Evolutionary conservation across 2,329 filamentous ascomycete species (phyloP), one percentile per base, ranked within the genome.

Genomic region (Neofusicoccum kwambonambiense): DNA sequence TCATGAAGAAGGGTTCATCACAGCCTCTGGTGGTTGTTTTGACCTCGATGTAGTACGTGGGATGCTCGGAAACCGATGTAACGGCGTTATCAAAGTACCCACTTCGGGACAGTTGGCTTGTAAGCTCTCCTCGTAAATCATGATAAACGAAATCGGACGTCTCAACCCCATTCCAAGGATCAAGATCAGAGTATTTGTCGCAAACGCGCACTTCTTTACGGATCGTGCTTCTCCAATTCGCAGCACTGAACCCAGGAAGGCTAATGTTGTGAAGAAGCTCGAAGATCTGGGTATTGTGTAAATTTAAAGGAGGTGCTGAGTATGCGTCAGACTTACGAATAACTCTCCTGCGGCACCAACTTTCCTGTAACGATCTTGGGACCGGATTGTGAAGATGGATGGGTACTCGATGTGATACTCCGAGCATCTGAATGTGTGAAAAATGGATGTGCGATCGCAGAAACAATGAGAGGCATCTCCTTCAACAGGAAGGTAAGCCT

Each of bases 181-280:
- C 15, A 70, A 85, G 74, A 35, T 77, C 72, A 0, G 70, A 37
- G 66, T 84, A 85, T 0, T 77, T 71, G 1, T 75, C 72, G 65
- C 83, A 80, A 0, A 70, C 66, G 0, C 64, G 74, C 3, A 80
- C 76, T 64, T 78, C 75, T 22, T 73, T 71, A 9, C 82, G 74
- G n/a, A 85, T 82, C 0, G 69, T 82, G 66, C 82, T 85, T 64
- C 75, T 71, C 83, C 84, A 86, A 41, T 84, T 83, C 0, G 69
- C 65, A 1, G 67, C 62, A 1, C 63, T 67, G 52, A 84, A 85
- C 0, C 65, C 68, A 1, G 76, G 72, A 7, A 80, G 68, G 13
- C 69, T 37, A 31, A 79, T 64, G 3, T 67, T 64, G 7, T 69
- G 71, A 3, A 84, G 72, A 0, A 80, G 62, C 62, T 82, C 77